A percentile compares a stretch with the other conserved stretches of the same genome.
Conservation (phyloP, 2,329 filamentous ascomycete genomes). For the Beauveria australis region DNA sequence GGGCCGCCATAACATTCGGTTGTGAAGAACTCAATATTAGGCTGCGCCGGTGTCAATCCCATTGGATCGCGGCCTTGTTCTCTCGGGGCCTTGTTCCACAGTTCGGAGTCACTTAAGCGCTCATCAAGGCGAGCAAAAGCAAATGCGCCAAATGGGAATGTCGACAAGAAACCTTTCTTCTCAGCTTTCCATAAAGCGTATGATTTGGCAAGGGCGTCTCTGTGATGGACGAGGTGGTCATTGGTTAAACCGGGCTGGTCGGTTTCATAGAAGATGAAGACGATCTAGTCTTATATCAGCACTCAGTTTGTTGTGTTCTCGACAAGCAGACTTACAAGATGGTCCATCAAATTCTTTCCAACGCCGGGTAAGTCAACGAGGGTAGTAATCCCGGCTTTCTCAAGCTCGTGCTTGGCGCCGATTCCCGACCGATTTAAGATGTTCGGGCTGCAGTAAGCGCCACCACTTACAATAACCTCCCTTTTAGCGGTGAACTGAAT, state of each 20-base stretch:
- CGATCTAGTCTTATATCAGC: slow-evolving; percentile 26
- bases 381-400: slow-evolving; percentile 32
- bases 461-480: slow-evolving; percentile 33
- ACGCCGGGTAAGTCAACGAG: slow-evolving; percentile 38
- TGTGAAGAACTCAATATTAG: slow-evolving; percentile 55
- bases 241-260: slow-evolving; percentile 42
- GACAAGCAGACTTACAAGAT: slow-evolving; percentile 23
- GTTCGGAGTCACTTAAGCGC: slow-evolving; percentile 42
- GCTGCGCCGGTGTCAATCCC: slow-evolving; percentile 47
- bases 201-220: slow-evolving; percentile 39
- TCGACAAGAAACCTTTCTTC: slow-evolving; percentile 49
- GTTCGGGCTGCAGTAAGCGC: slow-evolving; percentile 42
- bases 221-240: slow-evolving; percentile 46
- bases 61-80: slow-evolving; percentile 51
- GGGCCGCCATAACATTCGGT: slow-evolving; percentile 55
- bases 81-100: slow-evolving; percentile 45
- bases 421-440: slow-evolving; percentile 46
- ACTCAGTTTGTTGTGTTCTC: background rate
- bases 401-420: slow-evolving; percentile 34
- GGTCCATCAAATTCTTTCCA: slow-evolving; percentile 43
- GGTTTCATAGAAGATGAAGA: slow-evolving; percentile 55
- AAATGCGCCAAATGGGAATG: slow-evolving; percentile 56
- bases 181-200: slow-evolving; percentile 49
- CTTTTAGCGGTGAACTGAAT: slow-evolving; percentile 31
- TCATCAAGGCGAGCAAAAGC: slow-evolving; percentile 55